A percentile compares a stretch with the other conserved stretches of the same genome.
These are phyloP conservation scores for Diplodia intermedia DNA, from an alignment of 2,329 filamentous ascomycete species.

Conservation along the genomic window DNA sequence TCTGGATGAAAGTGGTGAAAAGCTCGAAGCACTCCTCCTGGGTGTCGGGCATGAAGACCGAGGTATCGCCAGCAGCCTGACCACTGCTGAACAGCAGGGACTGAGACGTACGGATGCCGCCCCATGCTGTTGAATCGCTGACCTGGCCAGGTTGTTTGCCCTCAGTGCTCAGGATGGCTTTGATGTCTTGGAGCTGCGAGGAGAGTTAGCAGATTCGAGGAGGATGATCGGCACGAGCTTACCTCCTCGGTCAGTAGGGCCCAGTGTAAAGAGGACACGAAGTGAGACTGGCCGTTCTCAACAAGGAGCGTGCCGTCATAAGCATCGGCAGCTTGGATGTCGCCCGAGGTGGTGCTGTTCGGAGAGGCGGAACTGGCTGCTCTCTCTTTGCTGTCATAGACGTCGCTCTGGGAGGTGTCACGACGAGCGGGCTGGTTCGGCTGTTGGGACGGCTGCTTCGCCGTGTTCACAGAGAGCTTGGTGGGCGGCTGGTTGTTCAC, in stretches of 20 bases:
- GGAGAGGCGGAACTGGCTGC: slow-evolving; percentile 28
- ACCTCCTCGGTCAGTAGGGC: slow-evolving; percentile 50
- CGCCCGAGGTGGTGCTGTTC: slow-evolving; percentile 34
- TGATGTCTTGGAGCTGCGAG: slow-evolving; percentile 32
- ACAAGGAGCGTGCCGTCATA: slow-evolving; percentile 47
- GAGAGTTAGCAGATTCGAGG: slow-evolving; percentile 6
- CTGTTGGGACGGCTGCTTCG: not conserved
- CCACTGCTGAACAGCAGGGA: slow-evolving; percentile 31
- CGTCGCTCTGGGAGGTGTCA: slow-evolving; percentile 35
- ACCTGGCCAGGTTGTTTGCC: slow-evolving; percentile 3
- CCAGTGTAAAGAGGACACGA: slow-evolving; percentile 50
- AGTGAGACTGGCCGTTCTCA: slow-evolving; percentile 48
- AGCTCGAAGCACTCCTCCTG: slow-evolving; percentile 25
- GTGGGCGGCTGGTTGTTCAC: slow-evolving; percentile 15
- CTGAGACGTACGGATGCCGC: slow-evolving; percentile 28
- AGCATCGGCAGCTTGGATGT: slow-evolving; percentile 47
- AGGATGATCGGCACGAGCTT: slow-evolving; percentile 31
- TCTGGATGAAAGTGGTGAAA: slow-evolving; percentile 22
- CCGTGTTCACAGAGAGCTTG: slow-evolving; percentile 4
- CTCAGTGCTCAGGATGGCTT: slow-evolving; percentile 28
- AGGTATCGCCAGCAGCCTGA: slow-evolving; percentile 14
- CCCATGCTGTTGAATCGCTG: not conserved
- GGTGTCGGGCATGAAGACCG: slow-evolving; percentile 29
- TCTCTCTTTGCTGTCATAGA: slow-evolving; percentile 31
- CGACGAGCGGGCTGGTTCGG: slow-evolving; percentile 3